Evolutionary conservation across 768 basidiomycete genomes (phyloP), one percentile per base, ranked within the genome.

Genomic region (Suillus subaureus): DNA sequence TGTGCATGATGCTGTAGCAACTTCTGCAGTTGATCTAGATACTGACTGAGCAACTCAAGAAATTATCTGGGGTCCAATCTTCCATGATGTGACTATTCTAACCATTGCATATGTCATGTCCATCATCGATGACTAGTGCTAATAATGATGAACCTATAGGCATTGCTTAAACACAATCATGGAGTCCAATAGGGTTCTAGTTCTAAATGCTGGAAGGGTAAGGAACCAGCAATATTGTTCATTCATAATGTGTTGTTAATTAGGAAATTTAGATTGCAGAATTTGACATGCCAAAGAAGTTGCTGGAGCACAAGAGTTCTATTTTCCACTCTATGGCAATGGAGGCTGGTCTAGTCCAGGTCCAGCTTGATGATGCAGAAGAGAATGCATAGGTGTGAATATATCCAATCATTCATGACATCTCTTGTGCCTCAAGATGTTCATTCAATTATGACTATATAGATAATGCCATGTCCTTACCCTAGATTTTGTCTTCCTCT

Each of bases 41-140:
- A 96, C 94, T 9, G 95, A 97, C 73, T 85, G 85, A 64, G 91
- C 91, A 33, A 92, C 96, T 68, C 95, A 97, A 79, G 88, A 89
- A 13, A 94, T 95, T 67, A 91, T 97, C 55, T 85, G 88, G 35
- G 93, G 94, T 8, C 84, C 89, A 5, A 85, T 90, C 37, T 97
- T 96, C 73, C 78, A 82, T 3, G 78, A 90, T 65, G 89, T 91
- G 16, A 96, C 94, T 13, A 94, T 95, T 64, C 77, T 97, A 61
- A 95, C 93, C 16, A 94, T 95, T 71, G 93, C 93, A 87, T 93
- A 79, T 71, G 87, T 83, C 64, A 9, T 12, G 11, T 33, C 4
- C 21, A 7, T 4, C 5, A 13, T 21, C 16, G 7, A 12, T 16
- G 6, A 39, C 39, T 66, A 68, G 61, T 61, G 40, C 26, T 61